Evolutionary conservation across 2,329 filamentous ascomycete species (phyloP).

Genomic region (Ceratocystis eucalypticola): DNA sequence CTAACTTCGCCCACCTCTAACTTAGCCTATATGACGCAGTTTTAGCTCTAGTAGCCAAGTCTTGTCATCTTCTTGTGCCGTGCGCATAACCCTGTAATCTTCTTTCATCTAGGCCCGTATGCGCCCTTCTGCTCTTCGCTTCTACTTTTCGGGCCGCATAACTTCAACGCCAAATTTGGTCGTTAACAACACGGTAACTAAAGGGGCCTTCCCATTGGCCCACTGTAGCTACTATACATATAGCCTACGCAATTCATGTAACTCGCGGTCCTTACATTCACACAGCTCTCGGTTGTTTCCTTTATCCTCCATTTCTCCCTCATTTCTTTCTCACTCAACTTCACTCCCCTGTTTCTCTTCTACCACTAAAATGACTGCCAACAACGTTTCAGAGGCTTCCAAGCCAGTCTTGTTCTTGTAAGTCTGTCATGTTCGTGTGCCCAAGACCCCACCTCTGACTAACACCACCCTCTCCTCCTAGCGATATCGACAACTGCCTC

Average conservation of each 20-base stretch:
- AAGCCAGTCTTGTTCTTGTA: conserved; percentile 36
- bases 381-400: conserved; percentile 18
- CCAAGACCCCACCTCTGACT: too few relatives aligned
- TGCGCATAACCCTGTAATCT: background rate
- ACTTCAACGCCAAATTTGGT: background rate
- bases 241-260: background rate
- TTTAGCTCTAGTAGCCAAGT: too few relatives aligned
- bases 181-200: background rate
- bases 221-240: background rate
- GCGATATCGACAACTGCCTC: conserved; percentile 97
- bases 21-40: background rate
- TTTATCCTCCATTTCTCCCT: background rate
- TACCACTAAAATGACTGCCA: background rate
- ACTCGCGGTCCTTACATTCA: background rate
- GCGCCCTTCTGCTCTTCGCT: background rate
- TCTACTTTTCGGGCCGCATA: background rate
- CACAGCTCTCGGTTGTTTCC: background rate
- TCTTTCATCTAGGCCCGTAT: background rate
- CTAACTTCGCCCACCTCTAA: background rate
- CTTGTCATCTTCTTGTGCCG: background rate
- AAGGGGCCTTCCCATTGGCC: background rate
- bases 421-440: conserved; percentile 15
- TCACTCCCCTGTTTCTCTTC: background rate
- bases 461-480: conserved; percentile 30
- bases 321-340: background rate